Evolutionary conservation across 1,139 yeast species (phyloP).

Genomic region (Yamadazyma oceani): DNA sequence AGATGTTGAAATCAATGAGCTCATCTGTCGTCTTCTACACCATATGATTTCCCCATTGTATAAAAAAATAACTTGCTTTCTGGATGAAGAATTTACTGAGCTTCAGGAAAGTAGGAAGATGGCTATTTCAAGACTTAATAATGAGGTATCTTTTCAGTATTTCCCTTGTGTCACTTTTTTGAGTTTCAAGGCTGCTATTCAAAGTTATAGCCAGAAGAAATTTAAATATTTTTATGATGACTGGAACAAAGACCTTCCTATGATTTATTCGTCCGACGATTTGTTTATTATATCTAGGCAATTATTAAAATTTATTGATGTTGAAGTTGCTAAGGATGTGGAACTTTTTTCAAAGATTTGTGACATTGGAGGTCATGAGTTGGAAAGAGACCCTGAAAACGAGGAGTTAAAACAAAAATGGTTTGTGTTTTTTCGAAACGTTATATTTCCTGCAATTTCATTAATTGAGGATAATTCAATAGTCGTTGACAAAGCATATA

Average conservation of each 20-base stretch:
- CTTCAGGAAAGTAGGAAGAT: slow-evolving; percentile 25
- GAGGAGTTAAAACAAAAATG: slow-evolving; percentile 35
- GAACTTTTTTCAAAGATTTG: slow-evolving; percentile 58
- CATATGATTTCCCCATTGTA: slow-evolving; percentile 54
- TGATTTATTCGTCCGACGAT: slow-evolving; percentile 38
- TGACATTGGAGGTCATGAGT: slow-evolving; percentile 50
- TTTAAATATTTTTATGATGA: slow-evolving; percentile 50
- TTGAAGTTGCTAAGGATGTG: slow-evolving; percentile 51
- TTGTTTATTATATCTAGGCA: slow-evolving; percentile 49
- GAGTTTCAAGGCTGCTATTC: slow-evolving; percentile 34
- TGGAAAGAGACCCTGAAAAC: slow-evolving; percentile 25
- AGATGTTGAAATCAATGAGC: slow-evolving; percentile 50
- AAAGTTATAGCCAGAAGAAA: slow-evolving; percentile 28
- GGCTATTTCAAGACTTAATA: slow-evolving; percentile 32
- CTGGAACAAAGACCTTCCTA: slow-evolving; percentile 49
- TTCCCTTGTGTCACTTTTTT: slow-evolving; percentile 18
- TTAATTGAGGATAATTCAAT: slow-evolving; percentile 61
- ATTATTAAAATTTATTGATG: slow-evolving; percentile 56
- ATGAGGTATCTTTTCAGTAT: slow-evolving; percentile 32
- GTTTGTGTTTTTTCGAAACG: slow-evolving; percentile 65
- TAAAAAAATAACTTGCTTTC: slow-evolving; percentile 18
- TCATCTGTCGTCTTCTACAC: slow-evolving; percentile 52
- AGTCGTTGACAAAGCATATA: slow-evolving; percentile 60
- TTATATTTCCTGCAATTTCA: slow-evolving; percentile 67
- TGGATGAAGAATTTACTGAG: slow-evolving; percentile 19